A percentile compares a stretch with the other conserved stretches of the same genome.
phyloP scores from a whole-genome alignment of 345 rosid genomes.

The Streptanthus diversifolius region DNA sequence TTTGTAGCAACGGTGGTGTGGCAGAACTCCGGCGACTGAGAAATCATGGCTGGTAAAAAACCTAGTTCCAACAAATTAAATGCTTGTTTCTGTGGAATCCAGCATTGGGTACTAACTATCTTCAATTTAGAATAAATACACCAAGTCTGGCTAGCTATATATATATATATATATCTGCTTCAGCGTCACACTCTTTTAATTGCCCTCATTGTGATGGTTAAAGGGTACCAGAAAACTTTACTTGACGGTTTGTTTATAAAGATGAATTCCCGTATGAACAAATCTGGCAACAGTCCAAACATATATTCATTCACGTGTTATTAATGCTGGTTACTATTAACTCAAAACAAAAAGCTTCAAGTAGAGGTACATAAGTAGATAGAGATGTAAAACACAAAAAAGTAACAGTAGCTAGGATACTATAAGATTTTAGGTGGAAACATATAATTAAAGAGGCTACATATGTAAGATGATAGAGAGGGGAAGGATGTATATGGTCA shows the following conservation, averaged over 20 bases:
- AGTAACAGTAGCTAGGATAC: background rate
- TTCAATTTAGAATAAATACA: too few species aligned
- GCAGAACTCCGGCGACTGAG: background rate
- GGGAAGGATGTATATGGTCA: constrained; percentile 11
- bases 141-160: background rate
- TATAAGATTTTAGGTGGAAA: background rate
- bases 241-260: background rate
- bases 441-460: constrained; percentile 6
- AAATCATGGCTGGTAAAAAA: background rate
- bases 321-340: background rate
- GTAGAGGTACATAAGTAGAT: background rate
- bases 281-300: background rate
- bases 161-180: too few species aligned
- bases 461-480: background rate
- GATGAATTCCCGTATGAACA: background rate
- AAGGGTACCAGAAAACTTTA: background rate
- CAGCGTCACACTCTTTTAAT: background rate
- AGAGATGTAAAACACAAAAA: constrained; percentile 11
- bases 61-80: background rate
- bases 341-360: constrained; percentile 10
- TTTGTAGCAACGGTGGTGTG: background rate
- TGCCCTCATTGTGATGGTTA: background rate
- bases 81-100: background rate
- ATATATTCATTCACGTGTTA: background rate
- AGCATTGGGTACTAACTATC: background rate